A percentile compares a stretch with the other conserved stretches of the same genome.
These are phyloP conservation scores for Lumnitzera racemosa DNA, from an alignment of 345 rosid genomes.

Conservation along the genomic window DNA sequence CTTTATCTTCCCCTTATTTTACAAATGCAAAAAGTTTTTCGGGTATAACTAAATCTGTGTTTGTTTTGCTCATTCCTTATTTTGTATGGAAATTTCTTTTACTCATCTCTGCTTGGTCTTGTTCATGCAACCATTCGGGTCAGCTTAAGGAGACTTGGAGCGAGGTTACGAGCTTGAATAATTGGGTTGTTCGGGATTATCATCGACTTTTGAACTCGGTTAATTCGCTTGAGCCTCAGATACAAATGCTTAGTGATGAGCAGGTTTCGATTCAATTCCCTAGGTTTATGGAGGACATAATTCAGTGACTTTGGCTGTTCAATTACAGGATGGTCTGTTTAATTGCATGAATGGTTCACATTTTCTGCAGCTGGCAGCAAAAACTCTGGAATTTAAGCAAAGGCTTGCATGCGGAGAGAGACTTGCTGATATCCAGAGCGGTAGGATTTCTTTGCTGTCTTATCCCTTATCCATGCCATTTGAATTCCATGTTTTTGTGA, in stretches of 20 bases:
- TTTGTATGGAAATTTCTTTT: no score
- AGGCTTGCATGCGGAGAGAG: constrained; percentile 60
- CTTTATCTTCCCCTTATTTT: no score
- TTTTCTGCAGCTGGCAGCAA: constrained; percentile 51
- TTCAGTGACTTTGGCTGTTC: constrained; percentile 1
- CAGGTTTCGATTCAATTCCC: constrained; percentile 38
- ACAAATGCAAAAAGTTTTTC: no score
- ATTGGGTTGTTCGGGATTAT: constrained; percentile 89
- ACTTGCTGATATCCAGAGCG: constrained; percentile 81
- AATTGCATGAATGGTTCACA: neutral
- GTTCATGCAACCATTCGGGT: constrained; percentile 37
- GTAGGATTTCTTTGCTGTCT: constrained; percentile 21
- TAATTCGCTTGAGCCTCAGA: constrained; percentile 47
- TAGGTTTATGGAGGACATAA: constrained; percentile 1
- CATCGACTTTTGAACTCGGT: constrained; percentile 69
- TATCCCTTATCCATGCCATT: neutral
- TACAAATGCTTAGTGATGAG: constrained; percentile 57
- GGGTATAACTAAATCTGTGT: no score
- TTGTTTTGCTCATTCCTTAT: no score
- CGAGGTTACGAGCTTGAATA: constrained; percentile 58
- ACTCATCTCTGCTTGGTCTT: neutral
- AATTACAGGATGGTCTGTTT: neutral
- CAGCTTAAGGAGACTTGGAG: constrained; percentile 35
- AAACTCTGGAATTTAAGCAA: constrained; percentile 64
- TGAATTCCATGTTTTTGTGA: constrained; percentile 8